Percentiles rank a stretch among this genome's conserved stretches.
Conservation (phyloP, 805 yeast species). For the Jamesozyma gamospora region DNA sequence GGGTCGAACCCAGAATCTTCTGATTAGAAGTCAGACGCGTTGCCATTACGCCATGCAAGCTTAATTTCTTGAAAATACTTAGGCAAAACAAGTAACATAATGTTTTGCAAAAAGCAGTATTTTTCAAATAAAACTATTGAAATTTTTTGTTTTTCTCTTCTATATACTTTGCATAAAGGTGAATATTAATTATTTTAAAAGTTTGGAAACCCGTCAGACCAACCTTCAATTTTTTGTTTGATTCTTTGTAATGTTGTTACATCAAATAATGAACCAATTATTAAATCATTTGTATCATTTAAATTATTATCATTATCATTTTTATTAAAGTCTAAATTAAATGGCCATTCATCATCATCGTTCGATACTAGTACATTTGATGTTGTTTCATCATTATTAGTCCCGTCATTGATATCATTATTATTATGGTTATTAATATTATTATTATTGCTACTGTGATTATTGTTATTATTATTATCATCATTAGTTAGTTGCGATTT, state of each 20-base stretch:
- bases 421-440: neutral
- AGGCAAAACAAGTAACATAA: neutral
- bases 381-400: neutral
- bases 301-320: neutral
- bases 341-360: too few relatives aligned
- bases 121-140: neutral
- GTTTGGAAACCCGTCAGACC: constrained; percentile 3
- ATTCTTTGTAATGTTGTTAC: constrained; percentile 1
- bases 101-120: too few relatives aligned
- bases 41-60: constrained; percentile 49
- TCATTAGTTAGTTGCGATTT: too few relatives aligned
- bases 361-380: too few relatives aligned
- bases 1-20: constrained; percentile 49
- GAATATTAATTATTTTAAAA: neutral
- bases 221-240: neutral
- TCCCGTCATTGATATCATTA: neutral
- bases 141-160: too few relatives aligned
- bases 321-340: neutral
- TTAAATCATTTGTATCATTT: neutral
- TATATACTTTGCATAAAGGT: too few relatives aligned
- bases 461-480: neutral
- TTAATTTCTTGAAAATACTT: constrained; percentile 9
- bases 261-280: constrained; percentile 4
- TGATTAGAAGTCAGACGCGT: constrained; percentile 49
- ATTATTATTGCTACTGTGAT: neutral